A percentile compares a stretch with the other conserved stretches of the same genome.
These are phyloP conservation scores for Xylariomycetidae sp. DNA, from an alignment of 2,329 filamentous ascomycete genomes.

Conservation along the genomic window DNA sequence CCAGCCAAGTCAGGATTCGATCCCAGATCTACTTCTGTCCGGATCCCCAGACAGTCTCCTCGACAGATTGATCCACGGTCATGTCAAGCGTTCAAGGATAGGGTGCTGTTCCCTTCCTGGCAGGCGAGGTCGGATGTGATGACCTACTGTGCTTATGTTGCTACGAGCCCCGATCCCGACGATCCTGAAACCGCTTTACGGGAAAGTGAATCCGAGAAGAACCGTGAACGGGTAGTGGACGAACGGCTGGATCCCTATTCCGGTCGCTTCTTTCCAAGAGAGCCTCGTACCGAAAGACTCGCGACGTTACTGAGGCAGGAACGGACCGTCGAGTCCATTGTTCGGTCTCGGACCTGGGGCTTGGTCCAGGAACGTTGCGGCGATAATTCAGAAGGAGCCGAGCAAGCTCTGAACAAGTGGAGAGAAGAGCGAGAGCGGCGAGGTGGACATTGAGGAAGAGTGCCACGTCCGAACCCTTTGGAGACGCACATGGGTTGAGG, in stretches of 20 bases:
- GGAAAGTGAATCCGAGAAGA: constrained; percentile 64
- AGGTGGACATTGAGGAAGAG: neutral
- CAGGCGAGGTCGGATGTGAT: constrained; percentile 76
- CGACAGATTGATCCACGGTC: constrained; percentile 54
- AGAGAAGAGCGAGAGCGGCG: constrained; percentile 16
- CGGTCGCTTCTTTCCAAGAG: constrained; percentile 71
- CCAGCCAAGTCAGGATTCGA: constrained; percentile 72
- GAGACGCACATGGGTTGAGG: no score
- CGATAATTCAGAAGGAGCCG: constrained; percentile 53
- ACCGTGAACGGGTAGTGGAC: constrained; percentile 71
- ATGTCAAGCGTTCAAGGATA: constrained; percentile 69
- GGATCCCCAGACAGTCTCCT: constrained; percentile 46
- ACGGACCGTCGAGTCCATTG: constrained; percentile 70
- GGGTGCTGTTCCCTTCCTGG: constrained; percentile 85
- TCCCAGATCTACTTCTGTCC: constrained; percentile 67
- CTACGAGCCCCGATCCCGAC: constrained; percentile 79
- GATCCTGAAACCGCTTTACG: constrained; percentile 72
- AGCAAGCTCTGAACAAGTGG: constrained; percentile 35
- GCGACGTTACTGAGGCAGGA: constrained; percentile 72
- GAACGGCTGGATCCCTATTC: constrained; percentile 92
- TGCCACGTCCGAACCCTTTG: no score
- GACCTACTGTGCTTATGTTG: constrained; percentile 84
- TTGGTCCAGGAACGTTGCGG: constrained; percentile 72
- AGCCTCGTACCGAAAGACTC: constrained; percentile 75
- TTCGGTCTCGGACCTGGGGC: constrained; percentile 78